Conservation (phyloP, 2,329 filamentous ascomycete species). For the Amauroascus niger region DNA sequence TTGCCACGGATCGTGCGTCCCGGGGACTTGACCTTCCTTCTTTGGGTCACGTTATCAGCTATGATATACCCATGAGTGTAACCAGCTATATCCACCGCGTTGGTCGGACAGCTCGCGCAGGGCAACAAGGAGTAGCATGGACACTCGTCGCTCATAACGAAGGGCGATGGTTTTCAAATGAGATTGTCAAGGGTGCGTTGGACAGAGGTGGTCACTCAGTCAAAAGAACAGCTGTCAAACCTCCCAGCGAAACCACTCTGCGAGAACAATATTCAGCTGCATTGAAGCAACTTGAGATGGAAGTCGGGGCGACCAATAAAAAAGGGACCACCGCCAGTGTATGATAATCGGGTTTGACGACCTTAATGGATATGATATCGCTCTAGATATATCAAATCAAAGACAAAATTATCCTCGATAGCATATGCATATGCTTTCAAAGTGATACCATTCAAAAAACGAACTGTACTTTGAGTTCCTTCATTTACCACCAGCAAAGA, state of each 20-base stretch:
- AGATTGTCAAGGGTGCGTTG: constrained; percentile 50
- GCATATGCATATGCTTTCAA: too few relatives aligned
- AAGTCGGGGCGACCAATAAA: constrained; percentile 22
- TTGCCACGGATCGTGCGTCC: constrained; percentile 87
- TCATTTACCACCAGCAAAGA: too few relatives aligned
- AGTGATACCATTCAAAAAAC: too few relatives aligned
- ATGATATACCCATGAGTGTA: constrained; percentile 74
- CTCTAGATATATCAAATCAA: not conserved
- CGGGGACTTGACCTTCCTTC: constrained; percentile 75
- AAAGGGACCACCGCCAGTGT: not conserved
- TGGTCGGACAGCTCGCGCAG: constrained; percentile 79
- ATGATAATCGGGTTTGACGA: not conserved
- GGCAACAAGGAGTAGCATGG: constrained; percentile 67
- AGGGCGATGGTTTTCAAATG: constrained; percentile 84
- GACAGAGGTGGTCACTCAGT: constrained; percentile 27
- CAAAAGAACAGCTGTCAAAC: constrained; percentile 26
- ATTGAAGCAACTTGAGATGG: constrained; percentile 30
- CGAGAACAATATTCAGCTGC: constrained; percentile 28
- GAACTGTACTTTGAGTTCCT: too few relatives aligned
- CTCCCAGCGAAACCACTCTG: constrained; percentile 22
- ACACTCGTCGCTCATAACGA: constrained; percentile 75
- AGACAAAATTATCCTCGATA: too few relatives aligned
- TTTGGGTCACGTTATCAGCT: constrained; percentile 82
- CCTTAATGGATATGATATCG: not conserved
- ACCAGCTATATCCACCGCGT: constrained; percentile 86